phyloP scores from a whole-genome alignment of 306 rosid genomes.

The Casuarina cunninghamiana region DNA sequence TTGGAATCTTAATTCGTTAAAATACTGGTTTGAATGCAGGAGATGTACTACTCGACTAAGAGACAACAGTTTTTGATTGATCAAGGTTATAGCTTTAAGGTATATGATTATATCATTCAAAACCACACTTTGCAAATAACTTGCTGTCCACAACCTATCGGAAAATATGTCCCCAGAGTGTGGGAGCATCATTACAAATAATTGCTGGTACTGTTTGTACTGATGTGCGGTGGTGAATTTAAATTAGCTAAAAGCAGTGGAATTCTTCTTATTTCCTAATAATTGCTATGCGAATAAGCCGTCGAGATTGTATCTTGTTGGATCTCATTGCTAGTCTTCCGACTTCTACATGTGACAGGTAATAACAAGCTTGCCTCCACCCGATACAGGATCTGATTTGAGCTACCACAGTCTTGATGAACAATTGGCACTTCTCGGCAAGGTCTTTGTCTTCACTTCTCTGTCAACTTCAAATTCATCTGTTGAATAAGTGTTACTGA shows the following conservation, averaged over 20 bases:
- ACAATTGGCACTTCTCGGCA: slow-evolving; percentile 83
- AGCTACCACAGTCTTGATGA: slow-evolving; percentile 72
- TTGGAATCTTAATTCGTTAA: not conserved
- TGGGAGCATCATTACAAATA: not conserved
- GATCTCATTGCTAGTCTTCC: slow-evolving; percentile 13
- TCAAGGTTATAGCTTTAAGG: slow-evolving; percentile 99
- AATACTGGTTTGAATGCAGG: slow-evolving; percentile 50
- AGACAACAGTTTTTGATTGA: slow-evolving; percentile 97
- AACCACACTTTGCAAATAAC: not conserved
- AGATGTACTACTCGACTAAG: slow-evolving; percentile 97
- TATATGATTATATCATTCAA: slow-evolving; percentile 22
- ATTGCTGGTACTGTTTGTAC: too few relatives aligned
- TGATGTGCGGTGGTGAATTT: not conserved
- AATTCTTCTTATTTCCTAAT: slow-evolving; percentile 4
- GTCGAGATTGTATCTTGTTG: slow-evolving; percentile 6
- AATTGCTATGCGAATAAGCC: slow-evolving; percentile 18
- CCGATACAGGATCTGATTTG: slow-evolving; percentile 72
- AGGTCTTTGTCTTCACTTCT: slow-evolving; percentile 44
- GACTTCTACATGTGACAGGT: slow-evolving; percentile 53
- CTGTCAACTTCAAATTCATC: slow-evolving; percentile 17
- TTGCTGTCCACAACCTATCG: not conserved
- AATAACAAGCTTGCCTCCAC: slow-evolving; percentile 94
- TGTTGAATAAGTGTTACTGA: slow-evolving; percentile 26
- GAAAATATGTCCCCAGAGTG: not conserved
- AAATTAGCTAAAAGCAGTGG: not conserved